A percentile compares a stretch with the other conserved stretches of the same genome.
Conservation (phyloP, 2,329 filamentous ascomycete genomes). For the Aspergillus aculeatinus region DNA sequence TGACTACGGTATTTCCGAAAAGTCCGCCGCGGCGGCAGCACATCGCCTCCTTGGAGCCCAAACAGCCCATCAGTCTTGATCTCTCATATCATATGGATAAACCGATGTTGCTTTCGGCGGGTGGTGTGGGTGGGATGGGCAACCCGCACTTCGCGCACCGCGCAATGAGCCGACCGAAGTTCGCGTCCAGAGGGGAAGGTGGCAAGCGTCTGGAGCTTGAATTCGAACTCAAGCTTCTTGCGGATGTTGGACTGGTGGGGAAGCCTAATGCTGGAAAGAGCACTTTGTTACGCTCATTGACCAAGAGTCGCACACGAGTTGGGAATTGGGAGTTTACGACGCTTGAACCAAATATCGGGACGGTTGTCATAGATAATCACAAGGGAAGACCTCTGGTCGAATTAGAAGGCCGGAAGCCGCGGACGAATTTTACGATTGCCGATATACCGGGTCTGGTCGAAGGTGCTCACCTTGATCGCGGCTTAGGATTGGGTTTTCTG, state of each 20-base stretch:
- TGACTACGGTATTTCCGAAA: conserved; percentile 57
- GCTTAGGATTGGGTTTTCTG: conserved; percentile 86
- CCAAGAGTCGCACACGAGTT: conserved; percentile 82
- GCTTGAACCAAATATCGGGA: conserved; percentile 90
- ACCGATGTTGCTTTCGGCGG: conserved; percentile 81
- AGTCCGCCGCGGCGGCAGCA: conserved; percentile 57
- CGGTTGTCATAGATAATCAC: conserved; percentile 86
- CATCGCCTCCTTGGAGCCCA: conserved; percentile 66
- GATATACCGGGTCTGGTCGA: conserved; percentile 94
- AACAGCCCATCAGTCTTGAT: conserved; percentile 70
- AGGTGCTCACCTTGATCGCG: conserved; percentile 87
- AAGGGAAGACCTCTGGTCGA: conserved; percentile 66
- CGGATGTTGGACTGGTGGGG: conserved; percentile 91
- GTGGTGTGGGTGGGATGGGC: conserved; percentile 83
- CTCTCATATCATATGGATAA: conserved; percentile 73
- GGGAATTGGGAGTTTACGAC: conserved; percentile 98
- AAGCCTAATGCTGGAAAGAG: conserved; percentile 96
- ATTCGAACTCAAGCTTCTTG: conserved; percentile 90
- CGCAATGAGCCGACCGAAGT: conserved; percentile 73
- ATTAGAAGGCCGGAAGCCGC: conserved; percentile 52
- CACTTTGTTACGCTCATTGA: conserved; percentile 82
- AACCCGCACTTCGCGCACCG: conserved; percentile 90
- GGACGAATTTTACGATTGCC: conserved; percentile 85
- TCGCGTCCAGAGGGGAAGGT: conserved; percentile 81
- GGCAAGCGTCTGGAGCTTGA: conserved; percentile 77